Evolutionary conservation across 805 yeast genomes (phyloP).

Genomic region (Candida andamanensis): DNA sequence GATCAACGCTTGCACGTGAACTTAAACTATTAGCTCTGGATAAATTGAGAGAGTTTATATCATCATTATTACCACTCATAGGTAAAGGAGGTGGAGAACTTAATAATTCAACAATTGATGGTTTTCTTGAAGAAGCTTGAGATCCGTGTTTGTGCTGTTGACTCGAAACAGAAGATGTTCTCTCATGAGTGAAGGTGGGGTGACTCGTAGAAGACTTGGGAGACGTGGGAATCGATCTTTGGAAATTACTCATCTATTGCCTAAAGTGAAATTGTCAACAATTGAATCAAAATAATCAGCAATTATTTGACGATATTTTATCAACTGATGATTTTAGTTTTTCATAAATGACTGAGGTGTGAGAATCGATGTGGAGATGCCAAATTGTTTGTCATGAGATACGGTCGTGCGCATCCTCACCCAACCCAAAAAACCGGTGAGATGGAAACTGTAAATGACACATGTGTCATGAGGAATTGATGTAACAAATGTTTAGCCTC

Average conservation of each 20-base stretch:
- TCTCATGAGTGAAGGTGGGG: constrained; percentile 1
- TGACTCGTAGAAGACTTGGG: constrained; percentile 4
- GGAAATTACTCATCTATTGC: constrained; percentile 10
- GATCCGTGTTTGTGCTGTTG: constrained; percentile 5
- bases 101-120: constrained; percentile 70
- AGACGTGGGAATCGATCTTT: constrained; percentile 8
- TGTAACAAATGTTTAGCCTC: too few relatives aligned
- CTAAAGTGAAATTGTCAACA: too few relatives aligned
- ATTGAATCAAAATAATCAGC: too few relatives aligned
- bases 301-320: too few relatives aligned
- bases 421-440: too few relatives aligned
- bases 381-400: too few relatives aligned
- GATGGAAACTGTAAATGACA: too few relatives aligned
- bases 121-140: constrained; percentile 32
- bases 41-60: constrained; percentile 33
- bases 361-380: too few relatives aligned
- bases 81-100: constrained; percentile 73
- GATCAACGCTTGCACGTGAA: constrained; percentile 38
- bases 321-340: too few relatives aligned
- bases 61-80: constrained; percentile 28
- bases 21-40: constrained; percentile 31
- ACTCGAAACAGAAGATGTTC: background rate
- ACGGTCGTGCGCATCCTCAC: too few relatives aligned
- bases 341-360: too few relatives aligned
- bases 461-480: too few relatives aligned